Base-by-base conservation (phyloP, 495 filamentous ascomycete species). In the Cenococcum geophilum region DNA sequence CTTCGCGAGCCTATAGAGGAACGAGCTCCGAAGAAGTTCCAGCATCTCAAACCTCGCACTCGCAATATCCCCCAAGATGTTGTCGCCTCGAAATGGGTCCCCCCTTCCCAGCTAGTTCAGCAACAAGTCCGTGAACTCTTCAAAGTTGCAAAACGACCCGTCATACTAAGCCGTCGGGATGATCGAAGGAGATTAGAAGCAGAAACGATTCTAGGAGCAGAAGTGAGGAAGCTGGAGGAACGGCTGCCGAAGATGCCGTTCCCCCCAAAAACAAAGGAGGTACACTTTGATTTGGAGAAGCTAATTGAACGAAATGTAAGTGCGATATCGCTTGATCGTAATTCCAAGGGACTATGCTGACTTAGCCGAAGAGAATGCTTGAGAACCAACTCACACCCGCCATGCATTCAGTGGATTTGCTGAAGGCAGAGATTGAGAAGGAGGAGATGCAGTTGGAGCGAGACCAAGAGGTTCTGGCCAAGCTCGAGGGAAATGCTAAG, bases 31-130 rank as follows among this genome's bases (percentile, higher is more conserved):
- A 52, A 52, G 8, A 52, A 52, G 49, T 52, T 52, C 18, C 49
- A 59, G 10, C 62, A 65, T 52, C 73, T 85, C 18, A 76, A 79
- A 60, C 75, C 80, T 10, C 73, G 74, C n/a, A 71, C 79, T 21
- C 77, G 78, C 59, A 74, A 77, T 53, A 75, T 88, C 36, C 74
- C 83, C 6, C 80, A 81, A 63, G 73, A 77, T 35, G 80, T 76
- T 3, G 82, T 87, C 69, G 78, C 77, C 43, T 71, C 76, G 12
- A 83, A 81, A 75, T 87, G 84, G 84, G 74, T 74, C n/a, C 75
- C 76, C 21, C 74, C 85, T 3, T 74, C 82, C 0, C 76, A 77
- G 32, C 69, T 74, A 5, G 78, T 76, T 4, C 77, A 83, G 65
- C 75, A 78, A 22, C 81, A 77, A 53, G 76, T 85, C 42, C 73